Base-by-base conservation (phyloP, 345 rosid genomes). In the Adansonia digitata region DNA sequence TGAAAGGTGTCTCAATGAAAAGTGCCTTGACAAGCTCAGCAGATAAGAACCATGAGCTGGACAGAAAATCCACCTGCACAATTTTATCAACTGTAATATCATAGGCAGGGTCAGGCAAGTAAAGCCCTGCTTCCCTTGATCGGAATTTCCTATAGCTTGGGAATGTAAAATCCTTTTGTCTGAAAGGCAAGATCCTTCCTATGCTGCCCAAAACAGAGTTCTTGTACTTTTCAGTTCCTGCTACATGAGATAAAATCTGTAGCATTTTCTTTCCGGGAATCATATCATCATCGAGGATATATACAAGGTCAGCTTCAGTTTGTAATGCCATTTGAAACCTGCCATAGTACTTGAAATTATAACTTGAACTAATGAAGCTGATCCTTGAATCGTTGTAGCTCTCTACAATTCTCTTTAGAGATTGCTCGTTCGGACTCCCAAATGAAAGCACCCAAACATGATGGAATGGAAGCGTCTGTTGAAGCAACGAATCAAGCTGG, bases 291-390 rank as follows among this genome's bases (percentile, higher is more conserved):
- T 95, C 99, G 0, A 93, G 79, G 11, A 95, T 82, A 43, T 95
- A 95, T 2, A 93, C 97, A 3, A 95, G 88, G 79, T 95, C 97
- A 0, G 94, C 87, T 72, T 93, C 99, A 7, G 97, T 93, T 64
- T 95, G 98, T 53, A 93, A 81, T 2, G 98, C 99, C 89, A 95
- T 87, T 29, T 95, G 99, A 77, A 95, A 95, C 69, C 99, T 89
- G n/a, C 98, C 99, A 34, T 93, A 95, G 92, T 95, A 95, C 77
- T 93, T 95, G 77, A 92, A 95, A 75, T 95, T 98, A 53, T 95
- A 91, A 83, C 82, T 92, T 0, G 99, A 95, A 79, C 96, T 88
- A 68, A 88, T 83, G 86, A 95, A 93, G 80, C 93, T 95, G 84
- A 95, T 93, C 52, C 98, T 86, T 0, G 99, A 79, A 69, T 95